Evolutionary conservation across 192 early-diverging fungal genomes (phyloP).

Genomic region (Coemansia sp.): DNA sequence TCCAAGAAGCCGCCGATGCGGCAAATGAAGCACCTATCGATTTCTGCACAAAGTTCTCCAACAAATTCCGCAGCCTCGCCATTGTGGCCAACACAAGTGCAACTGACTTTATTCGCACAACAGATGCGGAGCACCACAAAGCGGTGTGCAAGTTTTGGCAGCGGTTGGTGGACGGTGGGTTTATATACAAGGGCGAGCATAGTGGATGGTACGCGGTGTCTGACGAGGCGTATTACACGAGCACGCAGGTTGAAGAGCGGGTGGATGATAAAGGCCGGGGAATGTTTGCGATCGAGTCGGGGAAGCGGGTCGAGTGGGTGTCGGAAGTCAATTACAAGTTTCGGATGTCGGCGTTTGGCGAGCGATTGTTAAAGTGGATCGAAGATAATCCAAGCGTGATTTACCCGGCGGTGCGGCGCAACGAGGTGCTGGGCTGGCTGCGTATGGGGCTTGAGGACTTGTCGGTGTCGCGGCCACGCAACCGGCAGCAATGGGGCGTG

Average conservation of each 20-base stretch:
- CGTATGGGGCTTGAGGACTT: constrained; percentile 67
- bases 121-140: constrained; percentile 67
- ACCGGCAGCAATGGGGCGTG: constrained; percentile 86
- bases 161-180: constrained; percentile 63
- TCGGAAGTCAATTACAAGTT: constrained; percentile 95
- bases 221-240: constrained; percentile 89
- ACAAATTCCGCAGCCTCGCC: constrained; percentile 60
- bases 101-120: constrained; percentile 87
- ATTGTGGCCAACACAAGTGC: constrained; percentile 70
- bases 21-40: constrained; percentile 59
- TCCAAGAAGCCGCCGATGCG: constrained; percentile 82
- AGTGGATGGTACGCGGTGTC: constrained; percentile 95
- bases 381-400: constrained; percentile 67
- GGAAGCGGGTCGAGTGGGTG: constrained; percentile 85
- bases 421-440: constrained; percentile 69
- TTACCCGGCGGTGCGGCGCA: constrained; percentile 60
- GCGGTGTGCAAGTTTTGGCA: constrained; percentile 80
- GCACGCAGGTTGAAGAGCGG: constrained; percentile 69
- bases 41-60: constrained; percentile 78
- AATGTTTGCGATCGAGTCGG: constrained; percentile 72
- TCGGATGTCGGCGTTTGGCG: constrained; percentile 63
- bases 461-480: constrained; percentile 79
- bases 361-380: constrained; percentile 69
- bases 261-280: constrained; percentile 24
- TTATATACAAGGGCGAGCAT: constrained; percentile 89